Evolutionary conservation across 352 stramenopile species (phyloP).

Genomic region (Phytophthora boehmeriae): DNA sequence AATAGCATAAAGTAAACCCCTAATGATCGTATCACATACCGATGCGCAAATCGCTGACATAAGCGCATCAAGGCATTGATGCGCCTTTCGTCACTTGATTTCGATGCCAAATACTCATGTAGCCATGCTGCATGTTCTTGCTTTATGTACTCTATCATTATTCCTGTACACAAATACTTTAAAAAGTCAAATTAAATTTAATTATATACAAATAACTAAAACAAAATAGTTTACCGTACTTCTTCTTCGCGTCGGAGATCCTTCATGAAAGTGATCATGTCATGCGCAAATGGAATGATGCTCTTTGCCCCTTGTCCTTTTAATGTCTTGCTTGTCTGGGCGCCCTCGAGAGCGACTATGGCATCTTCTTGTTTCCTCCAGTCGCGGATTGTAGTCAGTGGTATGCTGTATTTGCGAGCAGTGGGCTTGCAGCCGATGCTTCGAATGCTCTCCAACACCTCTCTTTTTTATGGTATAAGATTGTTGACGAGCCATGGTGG

Average conservation of each 20-base stretch:
- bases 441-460: too few species aligned
- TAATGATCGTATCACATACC: too few species aligned
- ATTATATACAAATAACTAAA: slow-evolving; percentile 7
- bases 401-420: too few species aligned
- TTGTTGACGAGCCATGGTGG: too few species aligned
- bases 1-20: not conserved
- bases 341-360: not conserved
- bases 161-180: slow-evolving; percentile 8
- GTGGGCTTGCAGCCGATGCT: too few species aligned
- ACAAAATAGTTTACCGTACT: not conserved
- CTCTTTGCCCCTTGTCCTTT: not conserved
- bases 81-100: not conserved
- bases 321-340: slow-evolving; percentile 1
- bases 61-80: slow-evolving; percentile 5
- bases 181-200: not conserved
- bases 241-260: not conserved
- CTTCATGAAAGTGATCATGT: slow-evolving; percentile 6
- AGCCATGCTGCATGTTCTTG: not conserved
- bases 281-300: slow-evolving; percentile 2
- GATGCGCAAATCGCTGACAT: slow-evolving; percentile 6
- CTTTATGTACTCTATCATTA: slow-evolving; percentile 6
- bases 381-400: not conserved
- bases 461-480: too few species aligned
- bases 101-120: not conserved
- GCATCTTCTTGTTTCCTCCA: not conserved